These are phyloP conservation scores for Chimonanthus praecox DNA, from an alignment of 164 flowering plant genomes.

Conservation along the genomic window DNA sequence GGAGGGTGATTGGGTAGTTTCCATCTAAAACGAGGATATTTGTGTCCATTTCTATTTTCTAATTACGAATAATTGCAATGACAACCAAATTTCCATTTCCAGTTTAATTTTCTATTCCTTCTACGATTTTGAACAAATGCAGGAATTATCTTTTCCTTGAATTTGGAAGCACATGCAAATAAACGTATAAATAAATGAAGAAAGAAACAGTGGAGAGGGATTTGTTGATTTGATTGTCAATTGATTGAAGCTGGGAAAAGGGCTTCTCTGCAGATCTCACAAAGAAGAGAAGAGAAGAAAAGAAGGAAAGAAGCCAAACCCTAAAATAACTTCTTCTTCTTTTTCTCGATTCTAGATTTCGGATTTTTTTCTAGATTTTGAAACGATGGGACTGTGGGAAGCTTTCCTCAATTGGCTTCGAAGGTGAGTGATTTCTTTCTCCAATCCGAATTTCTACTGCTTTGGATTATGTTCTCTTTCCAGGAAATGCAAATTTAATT, in stretches of 20 bases:
- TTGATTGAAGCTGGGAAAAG: no score
- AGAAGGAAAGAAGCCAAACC: background rate
- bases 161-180: background rate
- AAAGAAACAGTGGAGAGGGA: background rate
- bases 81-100: background rate
- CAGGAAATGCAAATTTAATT: background rate
- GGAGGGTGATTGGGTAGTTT: background rate
- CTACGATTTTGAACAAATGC: background rate
- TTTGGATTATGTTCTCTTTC: background rate
- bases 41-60: background rate
- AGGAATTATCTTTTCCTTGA: background rate
- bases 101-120: background rate
- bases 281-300: background rate
- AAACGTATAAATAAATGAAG: background rate
- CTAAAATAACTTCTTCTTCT: background rate
- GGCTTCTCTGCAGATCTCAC: conserved; percentile 1
- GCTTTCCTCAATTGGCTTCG: conserved; percentile 10
- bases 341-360: background rate
- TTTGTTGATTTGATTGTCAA: background rate
- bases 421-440: background rate
- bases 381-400: conserved; percentile 6
- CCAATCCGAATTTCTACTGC: background rate
- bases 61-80: no score
- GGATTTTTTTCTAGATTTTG: background rate
- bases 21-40: background rate